phyloP scores from a whole-genome alignment of 768 basidiomycete species.

The Auriscalpium vulgare region DNA sequence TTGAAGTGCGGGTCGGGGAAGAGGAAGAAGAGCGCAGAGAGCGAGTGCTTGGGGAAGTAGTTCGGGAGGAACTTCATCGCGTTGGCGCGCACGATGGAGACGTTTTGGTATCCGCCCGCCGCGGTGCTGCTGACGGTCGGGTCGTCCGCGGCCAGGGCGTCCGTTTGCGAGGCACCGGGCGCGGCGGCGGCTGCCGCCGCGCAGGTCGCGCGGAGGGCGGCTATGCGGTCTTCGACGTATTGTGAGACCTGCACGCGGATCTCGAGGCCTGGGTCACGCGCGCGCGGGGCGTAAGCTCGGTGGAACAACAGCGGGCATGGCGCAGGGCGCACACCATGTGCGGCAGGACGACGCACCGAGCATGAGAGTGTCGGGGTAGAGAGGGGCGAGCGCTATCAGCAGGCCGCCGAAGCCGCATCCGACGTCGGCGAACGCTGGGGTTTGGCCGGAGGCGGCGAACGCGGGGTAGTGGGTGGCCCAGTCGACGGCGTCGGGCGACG shows the following conservation, averaged over 20 bases:
- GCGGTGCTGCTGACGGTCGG: constrained; percentile 15
- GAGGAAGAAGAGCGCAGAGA: constrained; percentile 92
- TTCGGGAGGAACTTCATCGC: constrained; percentile 99
- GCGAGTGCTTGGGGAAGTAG: constrained; percentile 85
- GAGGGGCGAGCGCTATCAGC: constrained; percentile 77
- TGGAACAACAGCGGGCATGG: not conserved
- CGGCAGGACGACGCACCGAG: constrained; percentile 57
- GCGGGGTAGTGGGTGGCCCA: constrained; percentile 82
- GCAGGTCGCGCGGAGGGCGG: constrained; percentile 70
- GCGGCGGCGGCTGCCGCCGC: constrained; percentile 20
- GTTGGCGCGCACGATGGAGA: constrained; percentile 91
- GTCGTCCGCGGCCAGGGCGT: constrained; percentile 7
- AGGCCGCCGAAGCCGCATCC: constrained; percentile 98
- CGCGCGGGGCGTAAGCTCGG: not conserved
- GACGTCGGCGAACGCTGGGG: constrained; percentile 92
- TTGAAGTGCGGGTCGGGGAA: constrained; percentile 99
- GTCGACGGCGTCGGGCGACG: constrained; percentile 66
- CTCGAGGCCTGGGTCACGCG: constrained; percentile 70
- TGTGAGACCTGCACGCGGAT: constrained; percentile 95
- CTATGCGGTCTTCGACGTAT: constrained; percentile 91
- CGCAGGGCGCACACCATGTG: not conserved
- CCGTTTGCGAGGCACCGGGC: not conserved
- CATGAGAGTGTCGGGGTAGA: constrained; percentile 89
- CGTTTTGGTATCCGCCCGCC: constrained; percentile 65
- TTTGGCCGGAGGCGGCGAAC: constrained; percentile 46